Base-by-base conservation (phyloP, 2,329 filamentous ascomycete species). In the Tolypocladium album region DNA sequence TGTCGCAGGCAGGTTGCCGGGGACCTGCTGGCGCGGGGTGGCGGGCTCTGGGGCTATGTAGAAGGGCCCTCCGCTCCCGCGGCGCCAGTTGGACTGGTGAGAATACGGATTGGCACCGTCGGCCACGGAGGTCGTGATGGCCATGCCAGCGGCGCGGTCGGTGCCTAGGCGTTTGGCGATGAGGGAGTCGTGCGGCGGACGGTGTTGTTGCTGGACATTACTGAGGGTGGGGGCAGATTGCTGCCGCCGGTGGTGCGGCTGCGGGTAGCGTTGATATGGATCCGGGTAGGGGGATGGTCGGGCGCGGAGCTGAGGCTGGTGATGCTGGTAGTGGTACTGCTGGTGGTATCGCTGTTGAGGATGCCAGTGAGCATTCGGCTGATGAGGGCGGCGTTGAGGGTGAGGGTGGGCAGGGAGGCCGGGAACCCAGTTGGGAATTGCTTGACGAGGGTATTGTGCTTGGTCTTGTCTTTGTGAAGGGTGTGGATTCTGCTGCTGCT, bases 111-210 rank as follows among this genome's bases (percentile, higher is more conserved):
- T 40, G 56, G 34, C 36, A 45, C 22, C 17, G 24, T 31, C 38
- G 27, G 59, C 24, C 5, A 58, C 53, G 6, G 66, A 59, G 9
- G 67, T 67, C 4, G 71, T 67, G n/a, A 75, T 68, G 52, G 75
- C 67, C 64, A 85, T 75, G 55, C 75, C 72, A 2, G 77, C 77
- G 0, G 80, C 81, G 59, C 76, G 77, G 58, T 79, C 76, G 34
- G 70, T 72, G 8, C 82, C 81, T 24, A 83, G 68, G 5, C 82
- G 75, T 67, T 84, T 84, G 27, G 79, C 76, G 11, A 83, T 75
- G 38, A 84, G 75, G 4, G 78, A 75, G 52, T 61, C 58, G 58
- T 62, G 58, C 40, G 61, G 56, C 38, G 58, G n/a, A 31, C 11
- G 59, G 50, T 59, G 65, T 42, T 61, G 63, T n/a, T 67, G 63